Evolutionary conservation across 202 grass and related monocot species (phyloP).

Genomic region (Digitaria exilis): DNA sequence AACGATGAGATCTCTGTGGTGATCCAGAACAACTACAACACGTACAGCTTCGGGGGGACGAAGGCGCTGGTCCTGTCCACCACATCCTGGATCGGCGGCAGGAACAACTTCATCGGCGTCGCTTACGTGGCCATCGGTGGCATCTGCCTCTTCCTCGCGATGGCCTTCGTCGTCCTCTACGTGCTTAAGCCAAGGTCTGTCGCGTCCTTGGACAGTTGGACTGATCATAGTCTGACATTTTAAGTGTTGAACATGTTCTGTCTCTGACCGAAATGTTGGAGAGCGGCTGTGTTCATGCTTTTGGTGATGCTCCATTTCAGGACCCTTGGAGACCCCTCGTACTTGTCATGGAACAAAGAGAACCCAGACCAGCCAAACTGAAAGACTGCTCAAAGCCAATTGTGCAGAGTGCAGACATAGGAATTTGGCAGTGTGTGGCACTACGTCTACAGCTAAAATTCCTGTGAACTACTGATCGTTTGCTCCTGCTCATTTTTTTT

Average conservation of each 20-base stretch:
- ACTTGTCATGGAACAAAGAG: constrained; percentile 88
- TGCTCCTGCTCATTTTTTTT: not conserved
- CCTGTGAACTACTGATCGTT: not conserved
- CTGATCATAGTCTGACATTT: not conserved
- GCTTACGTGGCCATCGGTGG: constrained; percentile 73
- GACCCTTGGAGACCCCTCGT: constrained; percentile 85
- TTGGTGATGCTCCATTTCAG: constrained; percentile 43
- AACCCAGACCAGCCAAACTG: constrained; percentile 41
- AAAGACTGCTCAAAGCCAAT: not conserved
- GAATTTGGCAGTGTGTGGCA: not conserved
- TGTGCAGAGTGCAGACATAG: not conserved
- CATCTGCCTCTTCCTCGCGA: constrained; percentile 68
- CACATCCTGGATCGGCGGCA: constrained; percentile 82
- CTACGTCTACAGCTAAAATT: not conserved
- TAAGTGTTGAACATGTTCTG: not conserved
- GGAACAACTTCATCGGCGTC: constrained; percentile 83
- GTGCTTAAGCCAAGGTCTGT: constrained; percentile 72
- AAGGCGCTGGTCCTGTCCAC: constrained; percentile 94
- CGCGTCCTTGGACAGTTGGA: not conserved
- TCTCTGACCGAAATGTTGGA: not conserved
- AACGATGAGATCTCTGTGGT: constrained; percentile 76
- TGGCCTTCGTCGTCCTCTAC: constrained; percentile 68
- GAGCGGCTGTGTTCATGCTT: not conserved
- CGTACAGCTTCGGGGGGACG: constrained; percentile 83
- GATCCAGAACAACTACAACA: constrained; percentile 98